Conservation (phyloP, 768 basidiomycete species). For the Mycena filopes region DNA sequence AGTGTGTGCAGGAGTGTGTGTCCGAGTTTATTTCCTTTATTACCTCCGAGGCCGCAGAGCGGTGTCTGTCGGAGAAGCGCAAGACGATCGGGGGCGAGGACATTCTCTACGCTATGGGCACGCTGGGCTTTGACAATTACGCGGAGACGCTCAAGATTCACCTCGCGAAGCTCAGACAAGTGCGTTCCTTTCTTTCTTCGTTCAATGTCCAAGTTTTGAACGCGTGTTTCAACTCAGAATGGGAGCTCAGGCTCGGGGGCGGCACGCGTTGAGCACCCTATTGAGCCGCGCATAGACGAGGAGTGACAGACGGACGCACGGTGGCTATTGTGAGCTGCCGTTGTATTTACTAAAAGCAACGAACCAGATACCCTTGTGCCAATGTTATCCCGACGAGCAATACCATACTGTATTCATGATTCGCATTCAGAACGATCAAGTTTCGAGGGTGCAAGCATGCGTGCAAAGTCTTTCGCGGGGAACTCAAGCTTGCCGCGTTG, state of each 20-base stretch:
- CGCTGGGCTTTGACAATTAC: conserved; percentile 95
- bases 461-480: no score
- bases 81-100: conserved; percentile 99
- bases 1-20: conserved; percentile 98
- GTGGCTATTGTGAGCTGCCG: conserved; percentile 10
- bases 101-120: conserved; percentile 93
- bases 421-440: no score
- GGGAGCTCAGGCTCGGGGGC: conserved; percentile 21
- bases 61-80: conserved; percentile 93
- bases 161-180: conserved; percentile 89
- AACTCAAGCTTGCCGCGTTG: no score
- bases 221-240: conserved; percentile 9
- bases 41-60: conserved; percentile 96
- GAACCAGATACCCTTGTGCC: conserved; percentile 4
- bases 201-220: no score
- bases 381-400: neutral
- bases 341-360: conserved; percentile 13
- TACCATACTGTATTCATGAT: neutral
- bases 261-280: conserved; percentile 26
- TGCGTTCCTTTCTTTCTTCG: conserved; percentile 40
- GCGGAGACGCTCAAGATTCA: conserved; percentile 94
- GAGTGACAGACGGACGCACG: conserved; percentile 1
- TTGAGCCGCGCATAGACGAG: conserved; percentile 32
- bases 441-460: no score
- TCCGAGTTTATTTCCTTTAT: conserved; percentile 99